Base-by-base conservation (phyloP, 495 filamentous ascomycete species). In the Penicillium cataractarum region DNA sequence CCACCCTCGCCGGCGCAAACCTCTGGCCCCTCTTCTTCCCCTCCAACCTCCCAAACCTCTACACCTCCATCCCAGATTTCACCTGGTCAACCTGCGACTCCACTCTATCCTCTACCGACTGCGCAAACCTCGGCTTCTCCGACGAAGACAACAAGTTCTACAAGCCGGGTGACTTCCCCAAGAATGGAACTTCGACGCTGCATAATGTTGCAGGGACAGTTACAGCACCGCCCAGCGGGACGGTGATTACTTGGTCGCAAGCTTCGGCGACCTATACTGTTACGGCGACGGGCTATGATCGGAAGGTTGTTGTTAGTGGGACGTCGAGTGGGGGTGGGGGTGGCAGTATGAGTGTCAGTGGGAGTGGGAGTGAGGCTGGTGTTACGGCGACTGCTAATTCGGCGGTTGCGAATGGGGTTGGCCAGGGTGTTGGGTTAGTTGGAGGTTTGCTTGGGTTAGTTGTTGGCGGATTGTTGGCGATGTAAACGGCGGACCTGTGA, bases 11-110 rank as follows among this genome's bases (percentile, higher is more conserved):
- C 15, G 70, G 70, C 61, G 68, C 70, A n/a, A 63, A 73, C 22
- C 69, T 71, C 39, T 73, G 70, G 70, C 33, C 29, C 2, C 4
- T 69, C 17, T 71, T 73, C 63, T 73, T 73, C 68, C 68, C 70
- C 8, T 51, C 52, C 35, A 57, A 65, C 54, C 55, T 58, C 6
- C 63, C 68, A 9, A 69, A 73, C 29, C 59, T 73, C 1, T 73
- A 73, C 57, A 66, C 27, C 42, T 69, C 70, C 10, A 55, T 69
- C 15, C 65, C 70, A 0, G 46, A 71, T 35, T 73, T 66, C 58
- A 51, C 57, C 50, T 73, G 70, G 65, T 42, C 46, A 15, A 64
- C 61, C 50, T 75, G 72, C 51, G 69, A 75, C 69, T 40, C 29
- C 12, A 67, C 50, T 0, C 52, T 71, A 4, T 49, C 55, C 1